Percentiles rank a stretch among this genome's conserved stretches.
Evolutionary conservation across 371 early-diverging fungal species (phyloP).

Genomic region (Syncephalastrum monosporum): DNA sequence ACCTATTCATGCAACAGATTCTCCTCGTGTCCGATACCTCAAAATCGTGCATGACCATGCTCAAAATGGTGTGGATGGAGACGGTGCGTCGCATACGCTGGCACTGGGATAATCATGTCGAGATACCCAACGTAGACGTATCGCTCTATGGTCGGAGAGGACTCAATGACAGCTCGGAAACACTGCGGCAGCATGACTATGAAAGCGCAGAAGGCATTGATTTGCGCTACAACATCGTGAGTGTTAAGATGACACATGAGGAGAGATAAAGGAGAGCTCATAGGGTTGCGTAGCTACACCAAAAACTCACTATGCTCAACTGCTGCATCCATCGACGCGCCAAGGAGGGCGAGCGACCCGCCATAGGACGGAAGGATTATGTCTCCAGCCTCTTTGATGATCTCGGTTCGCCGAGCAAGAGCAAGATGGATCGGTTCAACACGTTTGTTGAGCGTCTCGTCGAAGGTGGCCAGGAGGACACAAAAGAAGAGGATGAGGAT

Average conservation of each 20-base stretch:
- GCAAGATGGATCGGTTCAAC: slow-evolving; percentile 14
- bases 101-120: slow-evolving; percentile 61
- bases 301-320: slow-evolving; percentile 92
- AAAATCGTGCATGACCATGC: slow-evolving; percentile 54
- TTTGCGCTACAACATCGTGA: slow-evolving; percentile 65
- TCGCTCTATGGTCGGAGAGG: slow-evolving; percentile 20
- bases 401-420: not conserved
- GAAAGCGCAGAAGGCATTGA: slow-evolving; percentile 59
- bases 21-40: slow-evolving; percentile 40
- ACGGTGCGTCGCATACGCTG: slow-evolving; percentile 57
- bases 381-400: slow-evolving; percentile 11
- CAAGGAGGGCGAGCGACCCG: not conserved
- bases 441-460: slow-evolving; percentile 21
- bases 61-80: slow-evolving; percentile 66
- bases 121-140: slow-evolving; percentile 58
- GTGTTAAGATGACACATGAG: not conserved
- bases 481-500: slow-evolving; percentile 9
- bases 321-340: slow-evolving; percentile 72
- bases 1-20: slow-evolving; percentile 51
- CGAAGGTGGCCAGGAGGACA: slow-evolving; percentile 18
- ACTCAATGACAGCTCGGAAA: slow-evolving; percentile 13
- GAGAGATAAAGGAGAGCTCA: not conserved
- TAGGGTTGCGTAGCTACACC: slow-evolving; percentile 55
- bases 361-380: not conserved
- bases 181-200: slow-evolving; percentile 8